Conservation (phyloP, 225 moss, liverwort and hornwort genomes). For the Antitrichia curtipendula region DNA sequence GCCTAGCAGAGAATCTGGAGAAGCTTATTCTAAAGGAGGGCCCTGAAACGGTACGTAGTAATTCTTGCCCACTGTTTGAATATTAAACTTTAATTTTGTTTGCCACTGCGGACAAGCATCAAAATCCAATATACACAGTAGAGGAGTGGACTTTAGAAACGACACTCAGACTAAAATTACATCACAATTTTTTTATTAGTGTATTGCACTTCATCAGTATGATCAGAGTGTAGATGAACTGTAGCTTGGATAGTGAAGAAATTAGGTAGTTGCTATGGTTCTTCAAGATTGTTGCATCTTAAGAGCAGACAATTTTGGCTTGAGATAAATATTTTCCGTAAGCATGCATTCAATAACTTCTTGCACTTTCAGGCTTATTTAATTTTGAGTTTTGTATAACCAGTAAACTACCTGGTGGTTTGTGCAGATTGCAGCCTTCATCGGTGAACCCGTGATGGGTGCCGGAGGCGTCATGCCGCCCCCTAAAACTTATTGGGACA, state of each 20-base stretch:
- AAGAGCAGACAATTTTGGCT: not conserved
- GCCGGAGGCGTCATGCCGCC: slow-evolving; percentile 99
- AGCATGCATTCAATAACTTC: not conserved
- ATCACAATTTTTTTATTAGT: not conserved
- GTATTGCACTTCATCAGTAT: not conserved
- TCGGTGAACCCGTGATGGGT: slow-evolving; percentile 93
- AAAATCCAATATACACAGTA: not conserved
- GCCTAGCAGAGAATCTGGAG: slow-evolving; percentile 87
- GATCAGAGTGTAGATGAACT: not conserved
- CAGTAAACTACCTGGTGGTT: not conserved
- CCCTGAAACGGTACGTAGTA: slow-evolving; percentile 70
- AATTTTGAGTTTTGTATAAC: not conserved
- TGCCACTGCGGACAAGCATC: not conserved
- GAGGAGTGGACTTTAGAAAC: not conserved
- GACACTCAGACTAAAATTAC: not conserved
- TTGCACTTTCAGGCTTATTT: not conserved
- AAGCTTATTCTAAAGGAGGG: slow-evolving; percentile 87
- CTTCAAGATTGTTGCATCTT: not conserved
- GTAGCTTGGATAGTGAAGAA: not conserved
- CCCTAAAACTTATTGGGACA: slow-evolving; percentile 85
- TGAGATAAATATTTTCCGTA: not conserved
- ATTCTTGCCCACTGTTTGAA: not conserved
- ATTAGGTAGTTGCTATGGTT: not conserved
- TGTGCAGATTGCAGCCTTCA: slow-evolving; percentile 88
- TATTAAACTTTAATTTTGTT: not conserved